Base-by-base conservation (phyloP, 2,329 filamentous ascomycete species). In the Exserohilum rostratum region DNA sequence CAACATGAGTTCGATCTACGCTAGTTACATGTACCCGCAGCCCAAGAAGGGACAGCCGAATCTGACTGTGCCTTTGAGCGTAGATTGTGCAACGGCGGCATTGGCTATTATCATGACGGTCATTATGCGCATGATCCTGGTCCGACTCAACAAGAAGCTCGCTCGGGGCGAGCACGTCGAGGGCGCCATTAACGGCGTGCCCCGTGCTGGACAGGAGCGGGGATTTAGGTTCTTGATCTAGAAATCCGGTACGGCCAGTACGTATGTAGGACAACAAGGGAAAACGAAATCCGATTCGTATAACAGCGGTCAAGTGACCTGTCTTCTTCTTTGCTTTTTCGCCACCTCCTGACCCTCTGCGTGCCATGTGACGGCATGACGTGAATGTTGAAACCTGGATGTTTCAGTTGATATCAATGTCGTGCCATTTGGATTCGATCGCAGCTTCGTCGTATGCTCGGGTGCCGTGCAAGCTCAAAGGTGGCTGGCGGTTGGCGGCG, bases 1-100 rank as follows among this genome's bases (percentile, higher is more conserved):
- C 15, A 91, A 93, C 69, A 80, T 82, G 10, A 85, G 84, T 37
- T 86, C 82, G 43, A 92, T 93, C 60, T 92, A 88, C 66, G 85
- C 86, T 0, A 82, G 79, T 51, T 89, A 89, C 64, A 83, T 90
- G 80, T 90, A 90, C 63, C 83, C 83, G 13, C 77, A 83, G 56
- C 71, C 71, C 6, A 68, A 69, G 46, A 62, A 62, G 9, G 67
- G 66, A 7, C 49, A 73, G 57, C 68, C 71, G 2, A 59, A 73
- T 39, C 55, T 68, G 74, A 79, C 83, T 5, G 76, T 85, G 13
- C 87, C 89, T 3, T 87, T 91, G 76, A 79, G 80, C 5, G 87
- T 90, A 46, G 90, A 90, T 71, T 89, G 86, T 62, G 81, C 79
- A 1, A 89, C 86, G 15, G 82, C 84, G 0, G 81, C 85, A 18